A percentile compares a stretch with the other conserved stretches of the same genome.
Evolutionary conservation across 345 rosid species (phyloP).

Genomic region (Boechera retrofracta): DNA sequence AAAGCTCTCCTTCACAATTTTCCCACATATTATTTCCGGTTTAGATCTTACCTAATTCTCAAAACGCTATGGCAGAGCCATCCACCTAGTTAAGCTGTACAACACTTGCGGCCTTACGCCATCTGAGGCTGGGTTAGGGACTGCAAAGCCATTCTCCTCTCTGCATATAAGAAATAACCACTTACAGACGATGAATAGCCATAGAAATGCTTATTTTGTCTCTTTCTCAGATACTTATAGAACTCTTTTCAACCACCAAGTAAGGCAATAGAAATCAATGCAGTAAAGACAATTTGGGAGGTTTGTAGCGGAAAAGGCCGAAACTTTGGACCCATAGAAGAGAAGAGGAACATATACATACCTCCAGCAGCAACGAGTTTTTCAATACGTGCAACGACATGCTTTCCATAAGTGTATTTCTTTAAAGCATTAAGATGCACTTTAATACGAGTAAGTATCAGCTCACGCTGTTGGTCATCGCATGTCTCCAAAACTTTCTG

Average conservation of each 20-base stretch:
- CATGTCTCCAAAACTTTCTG: constrained; percentile 98
- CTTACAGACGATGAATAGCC: neutral
- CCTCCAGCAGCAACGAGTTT: constrained; percentile 98
- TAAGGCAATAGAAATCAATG: neutral
- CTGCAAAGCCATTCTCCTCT: constrained; percentile 47
- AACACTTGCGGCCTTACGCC: constrained; percentile 39
- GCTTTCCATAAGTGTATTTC: constrained; percentile 97
- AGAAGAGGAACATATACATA: constrained; percentile 39
- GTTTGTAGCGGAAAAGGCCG: constrained; percentile 6
- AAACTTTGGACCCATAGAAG: neutral
- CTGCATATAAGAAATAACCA: constrained; percentile 7
- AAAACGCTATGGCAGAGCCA: constrained; percentile 51
- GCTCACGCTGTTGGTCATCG: constrained; percentile 87
- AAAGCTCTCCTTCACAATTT: constrained; percentile 41
- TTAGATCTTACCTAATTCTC: constrained; percentile 53
- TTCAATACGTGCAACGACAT: constrained; percentile 95
- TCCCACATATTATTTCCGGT: constrained; percentile 48
- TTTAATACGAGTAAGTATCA: constrained; percentile 82
- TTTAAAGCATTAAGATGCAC: constrained; percentile 86
- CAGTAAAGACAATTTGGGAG: constrained; percentile 1
- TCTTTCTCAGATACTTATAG: neutral
- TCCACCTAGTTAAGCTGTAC: constrained; percentile 46
- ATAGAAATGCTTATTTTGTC: neutral
- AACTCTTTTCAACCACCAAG: neutral
- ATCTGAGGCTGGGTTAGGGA: constrained; percentile 36